Base-by-base conservation (phyloP, 1,139 yeast species). In the Casaregolazyma lundiana region DNA sequence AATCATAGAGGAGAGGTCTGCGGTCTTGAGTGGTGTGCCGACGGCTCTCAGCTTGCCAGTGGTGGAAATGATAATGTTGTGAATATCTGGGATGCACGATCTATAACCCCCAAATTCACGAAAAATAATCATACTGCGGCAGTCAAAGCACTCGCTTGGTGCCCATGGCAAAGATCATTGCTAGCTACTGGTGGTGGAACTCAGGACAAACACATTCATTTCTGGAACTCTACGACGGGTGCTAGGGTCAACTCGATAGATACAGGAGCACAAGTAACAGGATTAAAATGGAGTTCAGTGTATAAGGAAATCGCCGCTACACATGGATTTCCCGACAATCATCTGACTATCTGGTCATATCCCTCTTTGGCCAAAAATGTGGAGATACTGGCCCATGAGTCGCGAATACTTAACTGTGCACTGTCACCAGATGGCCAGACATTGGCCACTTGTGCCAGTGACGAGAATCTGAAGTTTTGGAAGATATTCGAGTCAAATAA, bases 141-240 rank as follows among this genome's bases (percentile, higher is more conserved):
- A 0, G 96, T 92, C 13, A 94, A 94, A 66, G 97, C 98, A 1
- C 68, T 94, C 47, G 81, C 94, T 13, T 94, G 97, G 96, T 87
- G 96, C 62, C 98, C 97, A 0, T 84, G 84, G 66, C 94, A 88
- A 57, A 70, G 73, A 29, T 84, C 86, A 53, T 67, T 92, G 46
- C 72, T 94, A 46, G 97, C 97, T 7, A 85, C 97, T 2, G 99
- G 98, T 7, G 98, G 98, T 44, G 98, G 98, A 17, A 83, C 95
- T 9, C 79, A 87, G 26, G 97, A 94, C 67, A 84, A 82, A 62
- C 78, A 84, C 45, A 87, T 94, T 50, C 90, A 92, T 66, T 89
- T 94, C 67, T 94, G 98, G 97, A 92, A 92, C 66, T 80, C 96
- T 6, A 79, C 87, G 19, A 87, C 95, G 0, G 98, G 98, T 0